phyloP scores from a whole-genome alignment of 768 basidiomycete genomes.

The Pilatotrama ljubarskyi region DNA sequence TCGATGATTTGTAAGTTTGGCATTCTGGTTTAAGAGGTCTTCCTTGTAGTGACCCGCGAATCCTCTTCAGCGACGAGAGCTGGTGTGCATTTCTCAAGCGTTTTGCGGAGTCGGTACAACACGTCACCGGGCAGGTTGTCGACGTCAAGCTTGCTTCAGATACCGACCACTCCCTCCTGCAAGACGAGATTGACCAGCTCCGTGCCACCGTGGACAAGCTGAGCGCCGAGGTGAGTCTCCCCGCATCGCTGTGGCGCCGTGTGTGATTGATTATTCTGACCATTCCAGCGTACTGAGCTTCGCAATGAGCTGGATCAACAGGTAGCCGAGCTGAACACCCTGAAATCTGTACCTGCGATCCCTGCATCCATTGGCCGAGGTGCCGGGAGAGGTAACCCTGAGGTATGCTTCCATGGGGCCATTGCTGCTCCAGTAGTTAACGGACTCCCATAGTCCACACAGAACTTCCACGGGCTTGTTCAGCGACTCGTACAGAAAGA shows the following conservation, averaged over 20 bases:
- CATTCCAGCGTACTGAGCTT: constrained; percentile 49
- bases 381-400: constrained; percentile 51
- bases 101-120: constrained; percentile 60
- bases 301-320: constrained; percentile 59
- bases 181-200: constrained; percentile 62
- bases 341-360: constrained; percentile 52
- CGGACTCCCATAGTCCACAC: constrained; percentile 18
- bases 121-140: constrained; percentile 64
- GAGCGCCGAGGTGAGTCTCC: constrained; percentile 56
- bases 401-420: constrained; percentile 41
- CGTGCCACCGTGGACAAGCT: constrained; percentile 62
- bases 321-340: constrained; percentile 65
- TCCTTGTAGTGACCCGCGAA: background rate
- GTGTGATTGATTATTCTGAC: background rate
- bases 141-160: constrained; percentile 49
- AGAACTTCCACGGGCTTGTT: constrained; percentile 73
- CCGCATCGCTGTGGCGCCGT: too few species aligned
- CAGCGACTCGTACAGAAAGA: constrained; percentile 84
- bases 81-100: constrained; percentile 64
- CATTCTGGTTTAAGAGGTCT: background rate
- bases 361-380: constrained; percentile 40
- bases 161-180: constrained; percentile 43
- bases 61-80: constrained; percentile 51
- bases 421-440: background rate
- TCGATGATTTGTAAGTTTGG: constrained; percentile 58